phyloP scores from a whole-genome alignment of 129 eudicot genomes.

The Smallanthus sonchifolius region DNA sequence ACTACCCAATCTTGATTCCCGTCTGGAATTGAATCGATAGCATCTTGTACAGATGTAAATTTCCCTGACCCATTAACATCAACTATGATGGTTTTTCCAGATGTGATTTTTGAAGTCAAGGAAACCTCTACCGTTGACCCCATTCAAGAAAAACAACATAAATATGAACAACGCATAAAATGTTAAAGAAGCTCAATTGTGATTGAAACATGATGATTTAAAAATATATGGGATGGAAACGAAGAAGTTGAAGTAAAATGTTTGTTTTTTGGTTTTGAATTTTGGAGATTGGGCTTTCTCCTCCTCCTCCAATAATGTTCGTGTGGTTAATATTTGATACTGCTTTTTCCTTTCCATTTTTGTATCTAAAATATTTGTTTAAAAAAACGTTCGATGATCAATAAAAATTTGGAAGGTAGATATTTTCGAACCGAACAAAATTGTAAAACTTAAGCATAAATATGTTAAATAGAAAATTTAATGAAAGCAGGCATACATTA shows the following conservation, averaged over 20 bases:
- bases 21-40: constrained; percentile 64
- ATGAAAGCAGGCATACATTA: too few species aligned
- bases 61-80: constrained; percentile 57
- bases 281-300: not conserved
- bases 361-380: not conserved
- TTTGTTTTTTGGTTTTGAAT: not conserved
- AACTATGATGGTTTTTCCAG: constrained; percentile 37
- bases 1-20: constrained; percentile 67
- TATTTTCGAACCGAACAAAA: not conserved
- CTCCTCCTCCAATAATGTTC: not conserved
- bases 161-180: constrained; percentile 1
- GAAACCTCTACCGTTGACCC: constrained; percentile 31
- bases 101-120: constrained; percentile 33
- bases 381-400: not conserved
- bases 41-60: constrained; percentile 59
- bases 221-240: not conserved
- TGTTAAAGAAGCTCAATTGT: not conserved
- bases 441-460: not conserved
- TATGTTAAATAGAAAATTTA: not conserved
- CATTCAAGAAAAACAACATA: constrained; percentile 12
- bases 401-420: not conserved
- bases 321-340: not conserved
- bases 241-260: not conserved
- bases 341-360: not conserved
- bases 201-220: not conserved